A percentile compares a stretch with the other conserved stretches of the same genome.
phyloP scores from a whole-genome alignment of 805 yeast species.

The Candida hungchunana region DNA sequence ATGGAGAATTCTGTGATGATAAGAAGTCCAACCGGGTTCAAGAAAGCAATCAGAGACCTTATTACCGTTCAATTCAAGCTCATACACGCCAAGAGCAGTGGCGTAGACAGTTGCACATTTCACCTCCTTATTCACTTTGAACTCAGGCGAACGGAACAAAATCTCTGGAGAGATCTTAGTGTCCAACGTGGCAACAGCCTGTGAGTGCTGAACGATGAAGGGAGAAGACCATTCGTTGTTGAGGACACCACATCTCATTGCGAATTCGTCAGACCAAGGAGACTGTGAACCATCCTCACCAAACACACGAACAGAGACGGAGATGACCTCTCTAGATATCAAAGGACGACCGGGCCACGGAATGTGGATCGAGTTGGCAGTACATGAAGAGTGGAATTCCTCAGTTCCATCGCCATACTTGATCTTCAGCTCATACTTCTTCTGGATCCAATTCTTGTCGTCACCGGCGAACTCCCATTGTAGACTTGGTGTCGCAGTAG shows the following conservation, averaged over 20 bases:
- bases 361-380: slow-evolving; percentile 5
- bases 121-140: slow-evolving; percentile 3
- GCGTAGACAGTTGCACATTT: slow-evolving; percentile 11
- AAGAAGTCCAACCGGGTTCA: slow-evolving; percentile 19
- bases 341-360: slow-evolving; percentile 14
- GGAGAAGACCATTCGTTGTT: slow-evolving; percentile 13
- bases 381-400: background rate
- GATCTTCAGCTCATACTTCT: slow-evolving; percentile 5
- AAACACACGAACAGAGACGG: slow-evolving; percentile 8
- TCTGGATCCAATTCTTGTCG: slow-evolving; percentile 14
- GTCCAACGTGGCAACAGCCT: slow-evolving; percentile 5
- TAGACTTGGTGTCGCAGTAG: slow-evolving; percentile 7
- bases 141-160: slow-evolving; percentile 14
- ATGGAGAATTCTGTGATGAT: slow-evolving; percentile 17
- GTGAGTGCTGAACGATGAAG: slow-evolving; percentile 10
- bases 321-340: slow-evolving; percentile 7
- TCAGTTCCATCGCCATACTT: slow-evolving; percentile 1
- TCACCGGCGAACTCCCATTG: slow-evolving; percentile 14
- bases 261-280: slow-evolving; percentile 8
- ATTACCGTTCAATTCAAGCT: slow-evolving; percentile 15
- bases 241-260: slow-evolving; percentile 9
- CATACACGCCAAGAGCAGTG: slow-evolving; percentile 18
- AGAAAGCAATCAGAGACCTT: slow-evolving; percentile 10
- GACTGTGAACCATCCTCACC: slow-evolving; percentile 14
- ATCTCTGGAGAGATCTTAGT: slow-evolving; percentile 14